phyloP scores from a whole-genome alignment of 371 early-diverging fungal genomes.

The Mucor plumbeus region DNA sequence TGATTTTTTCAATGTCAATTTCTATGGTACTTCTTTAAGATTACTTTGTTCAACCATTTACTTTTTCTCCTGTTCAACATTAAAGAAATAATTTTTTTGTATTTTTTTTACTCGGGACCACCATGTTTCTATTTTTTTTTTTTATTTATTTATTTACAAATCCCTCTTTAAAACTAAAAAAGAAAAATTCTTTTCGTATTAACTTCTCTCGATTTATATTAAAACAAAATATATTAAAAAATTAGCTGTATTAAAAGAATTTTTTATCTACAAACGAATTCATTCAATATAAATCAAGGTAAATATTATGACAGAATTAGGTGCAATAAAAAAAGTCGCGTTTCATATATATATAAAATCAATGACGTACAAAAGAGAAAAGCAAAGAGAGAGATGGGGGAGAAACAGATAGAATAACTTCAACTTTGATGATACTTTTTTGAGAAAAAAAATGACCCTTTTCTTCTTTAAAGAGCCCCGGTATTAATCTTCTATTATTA shows the following conservation, averaged over 20 bases:
- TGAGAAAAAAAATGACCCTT: too few relatives aligned
- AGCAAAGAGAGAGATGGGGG: neutral
- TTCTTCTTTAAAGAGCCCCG: neutral
- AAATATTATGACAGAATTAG: neutral
- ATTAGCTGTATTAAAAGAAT: neutral
- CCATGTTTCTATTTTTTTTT: slow-evolving; percentile 5
- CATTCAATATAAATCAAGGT: neutral
- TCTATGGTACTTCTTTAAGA: neutral
- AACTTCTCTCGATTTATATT: neutral
- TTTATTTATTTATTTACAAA: neutral
- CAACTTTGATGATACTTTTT: too few relatives aligned
- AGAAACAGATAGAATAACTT: neutral
- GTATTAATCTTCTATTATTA: neutral
- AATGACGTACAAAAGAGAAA: neutral
- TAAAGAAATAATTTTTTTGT: slow-evolving; percentile 4
- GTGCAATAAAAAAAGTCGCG: neutral
- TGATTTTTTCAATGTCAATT: neutral
- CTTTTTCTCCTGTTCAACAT: slow-evolving; percentile 1
- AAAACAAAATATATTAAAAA: neutral
- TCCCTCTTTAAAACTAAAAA: neutral
- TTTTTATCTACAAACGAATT: neutral
- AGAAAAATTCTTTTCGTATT: neutral
- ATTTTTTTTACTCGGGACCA: slow-evolving; percentile 2
- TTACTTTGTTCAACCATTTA: neutral
- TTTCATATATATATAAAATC: neutral